Evolutionary conservation across 495 filamentous ascomycete genomes (phyloP).

Genomic region (Neurospora tetrasperma): DNA sequence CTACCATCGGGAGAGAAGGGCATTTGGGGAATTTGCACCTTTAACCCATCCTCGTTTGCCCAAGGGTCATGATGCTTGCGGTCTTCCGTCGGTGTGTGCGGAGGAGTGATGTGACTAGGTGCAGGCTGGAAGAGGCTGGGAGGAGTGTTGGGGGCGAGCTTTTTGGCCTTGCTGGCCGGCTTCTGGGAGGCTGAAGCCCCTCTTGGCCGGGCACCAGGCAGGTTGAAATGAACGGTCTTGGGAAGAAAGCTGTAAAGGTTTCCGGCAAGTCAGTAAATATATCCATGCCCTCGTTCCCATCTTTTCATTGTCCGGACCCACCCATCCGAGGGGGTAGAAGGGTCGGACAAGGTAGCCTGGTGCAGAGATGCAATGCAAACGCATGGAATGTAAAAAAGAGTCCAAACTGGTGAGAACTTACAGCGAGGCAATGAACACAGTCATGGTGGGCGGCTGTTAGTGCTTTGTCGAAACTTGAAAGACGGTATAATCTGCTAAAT

Average conservation of each 20-base stretch:
- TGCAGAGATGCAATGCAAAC: constrained; percentile 2
- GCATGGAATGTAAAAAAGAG: background rate
- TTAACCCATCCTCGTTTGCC: constrained; percentile 40
- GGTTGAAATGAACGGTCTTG: constrained; percentile 73
- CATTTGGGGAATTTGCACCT: constrained; percentile 27
- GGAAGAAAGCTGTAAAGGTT: constrained; percentile 61
- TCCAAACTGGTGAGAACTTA: constrained; percentile 35
- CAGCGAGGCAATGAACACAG: constrained; percentile 77
- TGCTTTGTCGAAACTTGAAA: background rate
- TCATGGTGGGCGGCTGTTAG: constrained; percentile 45
- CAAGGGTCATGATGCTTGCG: constrained; percentile 48
- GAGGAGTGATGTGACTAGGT: constrained; percentile 32
- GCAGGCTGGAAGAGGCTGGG: constrained; percentile 37
- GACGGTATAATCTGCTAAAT: background rate
- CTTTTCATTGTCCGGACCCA: background rate
- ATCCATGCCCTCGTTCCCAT: background rate
- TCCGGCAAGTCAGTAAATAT: background rate
- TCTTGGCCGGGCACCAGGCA: constrained; percentile 28
- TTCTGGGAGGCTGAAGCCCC: constrained; percentile 25
- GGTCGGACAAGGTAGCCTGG: constrained; percentile 2
- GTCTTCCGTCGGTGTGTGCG: constrained; percentile 53
- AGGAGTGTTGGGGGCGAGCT: constrained; percentile 24
- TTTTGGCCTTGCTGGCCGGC: constrained; percentile 15
- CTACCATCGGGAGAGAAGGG: constrained; percentile 23
- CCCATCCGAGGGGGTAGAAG: background rate